A percentile compares a stretch with the other conserved stretches of the same genome.
Conservation (phyloP, 2,329 filamentous ascomycete species). For the Fusarium denticulatum region DNA sequence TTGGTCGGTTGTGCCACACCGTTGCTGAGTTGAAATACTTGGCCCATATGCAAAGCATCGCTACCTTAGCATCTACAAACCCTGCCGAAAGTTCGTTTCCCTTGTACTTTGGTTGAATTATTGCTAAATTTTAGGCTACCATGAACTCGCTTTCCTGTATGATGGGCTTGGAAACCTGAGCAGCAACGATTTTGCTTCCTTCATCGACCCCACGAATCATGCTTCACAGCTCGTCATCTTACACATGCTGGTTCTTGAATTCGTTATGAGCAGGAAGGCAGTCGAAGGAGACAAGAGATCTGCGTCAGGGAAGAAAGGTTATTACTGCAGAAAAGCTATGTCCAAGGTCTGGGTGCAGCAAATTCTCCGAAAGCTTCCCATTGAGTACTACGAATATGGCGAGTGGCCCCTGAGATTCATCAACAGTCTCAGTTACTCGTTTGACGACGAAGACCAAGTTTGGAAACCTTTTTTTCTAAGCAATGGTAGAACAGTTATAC, state of each 20-base stretch:
- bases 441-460: slow-evolving; percentile 34
- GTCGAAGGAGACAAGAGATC: slow-evolving; percentile 11
- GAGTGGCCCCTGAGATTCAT: slow-evolving; percentile 46
- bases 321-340: slow-evolving; percentile 40
- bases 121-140: slow-evolving; percentile 39
- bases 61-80: slow-evolving; percentile 39
- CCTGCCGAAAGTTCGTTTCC: slow-evolving; percentile 43
- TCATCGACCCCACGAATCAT: slow-evolving; percentile 46
- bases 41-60: slow-evolving; percentile 45
- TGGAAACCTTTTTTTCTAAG: slow-evolving; percentile 39
- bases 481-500: slow-evolving; percentile 16
- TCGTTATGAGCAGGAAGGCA: slow-evolving; percentile 42
- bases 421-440: slow-evolving; percentile 34
- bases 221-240: slow-evolving; percentile 50
- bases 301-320: slow-evolving; percentile 13
- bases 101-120: fast-evolving
- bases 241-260: slow-evolving; percentile 50
- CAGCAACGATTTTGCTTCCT: slow-evolving; percentile 46
- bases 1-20: slow-evolving; percentile 47
- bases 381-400: slow-evolving; percentile 46
- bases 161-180: slow-evolving; percentile 41
- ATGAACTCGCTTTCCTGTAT: slow-evolving; percentile 44
- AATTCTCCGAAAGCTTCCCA: slow-evolving; percentile 47
- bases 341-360: slow-evolving; percentile 52
- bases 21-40: slow-evolving; percentile 47